Base-by-base conservation (phyloP, 225 moss, liverwort and hornwort genomes). In the Bryum argenteum region DNA sequence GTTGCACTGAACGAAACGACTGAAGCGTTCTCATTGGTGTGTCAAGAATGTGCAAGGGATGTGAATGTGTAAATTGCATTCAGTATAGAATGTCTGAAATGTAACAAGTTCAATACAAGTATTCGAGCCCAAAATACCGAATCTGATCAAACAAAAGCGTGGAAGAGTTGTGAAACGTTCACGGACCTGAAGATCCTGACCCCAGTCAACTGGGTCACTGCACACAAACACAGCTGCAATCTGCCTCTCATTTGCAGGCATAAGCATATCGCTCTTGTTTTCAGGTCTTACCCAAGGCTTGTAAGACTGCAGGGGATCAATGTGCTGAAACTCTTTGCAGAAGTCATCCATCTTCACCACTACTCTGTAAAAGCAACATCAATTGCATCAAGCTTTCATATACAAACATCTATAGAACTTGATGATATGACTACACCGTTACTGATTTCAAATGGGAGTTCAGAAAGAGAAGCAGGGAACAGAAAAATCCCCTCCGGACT, bases 181-280 rank as follows among this genome's bases (percentile, higher is more conserved):
- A 66, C 56, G 52, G 58, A 96, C 96, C 88, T 96, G 96, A 71
- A 96, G 79, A 66, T 93, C 93, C 42, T 90, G 87, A 66, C 89
- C 84, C 93, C 93, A 96, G 61, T 93, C 96, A 57, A 93, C 62
- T 13, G 93, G 96, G 61, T 96, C 96, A 55, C 93, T 93, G 13
- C 89, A 85, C 58, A 93, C 91, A 75, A 96, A 91, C 65, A 96
- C 89, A 61, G 91, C 91, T 69, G 80, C 89, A 47, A 96, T 82
- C 63, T 83, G 78, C 63, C 71, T 73, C 60, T 81, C 78, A 24
- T 82, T 69, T 61, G 66, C 61, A 50, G 69, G 57, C 39, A 73
- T 56, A 21, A 80, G 65, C 10, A n/a, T 65, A 45, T 59, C 48
- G 28, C 72, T 66, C 5, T 21, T 58, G 6, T 10, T 50, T 51